phyloP scores from a whole-genome alignment of 345 rosid genomes.

The Geranium brycei region DNA sequence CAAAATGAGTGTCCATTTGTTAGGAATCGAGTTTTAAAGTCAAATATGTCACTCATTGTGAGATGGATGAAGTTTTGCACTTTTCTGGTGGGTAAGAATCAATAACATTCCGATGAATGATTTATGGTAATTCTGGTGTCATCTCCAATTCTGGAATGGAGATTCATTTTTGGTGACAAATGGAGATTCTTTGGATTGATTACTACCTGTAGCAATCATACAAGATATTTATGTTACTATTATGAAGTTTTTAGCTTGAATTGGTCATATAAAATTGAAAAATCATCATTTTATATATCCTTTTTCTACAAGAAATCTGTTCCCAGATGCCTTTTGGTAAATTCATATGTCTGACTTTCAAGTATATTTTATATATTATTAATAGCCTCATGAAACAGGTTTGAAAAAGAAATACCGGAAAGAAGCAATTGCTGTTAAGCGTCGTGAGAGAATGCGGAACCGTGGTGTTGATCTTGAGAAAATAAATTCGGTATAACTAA shows the following conservation, averaged over 20 bases:
- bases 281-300: neutral
- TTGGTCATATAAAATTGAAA: neutral
- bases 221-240: too few species aligned
- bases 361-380: neutral
- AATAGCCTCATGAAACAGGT: constrained; percentile 24
- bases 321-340: neutral
- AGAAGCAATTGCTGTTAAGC: constrained; percentile 67
- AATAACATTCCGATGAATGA: neutral
- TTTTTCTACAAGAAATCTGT: neutral
- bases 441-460: constrained; percentile 60
- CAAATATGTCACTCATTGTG: too few species aligned
- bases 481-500: constrained; percentile 41
- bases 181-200: neutral
- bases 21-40: too few species aligned
- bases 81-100: too few species aligned
- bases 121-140: neutral
- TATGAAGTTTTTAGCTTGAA: too few species aligned
- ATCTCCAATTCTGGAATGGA: neutral
- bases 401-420: constrained; percentile 77
- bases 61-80: too few species aligned
- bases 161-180: neutral
- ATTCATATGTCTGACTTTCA: neutral
- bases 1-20: too few species aligned
- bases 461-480: constrained; percentile 71
- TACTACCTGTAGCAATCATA: neutral